phyloP scores from a whole-genome alignment of 140 eudicot species.

The Stevia rebaudiana region DNA sequence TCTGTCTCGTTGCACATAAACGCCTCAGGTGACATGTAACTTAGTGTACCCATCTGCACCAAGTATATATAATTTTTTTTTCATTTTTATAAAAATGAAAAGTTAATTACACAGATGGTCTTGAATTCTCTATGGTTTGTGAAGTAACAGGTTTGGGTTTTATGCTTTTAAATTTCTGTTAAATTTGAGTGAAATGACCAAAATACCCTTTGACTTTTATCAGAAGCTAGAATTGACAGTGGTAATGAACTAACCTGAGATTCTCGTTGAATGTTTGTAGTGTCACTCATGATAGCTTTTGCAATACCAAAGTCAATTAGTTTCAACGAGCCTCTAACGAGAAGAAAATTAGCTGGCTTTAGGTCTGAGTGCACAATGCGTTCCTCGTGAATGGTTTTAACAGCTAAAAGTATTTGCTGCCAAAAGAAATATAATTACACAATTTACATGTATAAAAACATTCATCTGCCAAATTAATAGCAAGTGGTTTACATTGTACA shows the following conservation, averaged over 20 bases:
- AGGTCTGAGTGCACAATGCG: constrained; percentile 97
- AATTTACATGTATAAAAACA: not conserved
- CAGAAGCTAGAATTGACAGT: no score
- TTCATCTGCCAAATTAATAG: not conserved
- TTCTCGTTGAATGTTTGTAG: constrained; percentile 97
- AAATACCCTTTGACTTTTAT: no score
- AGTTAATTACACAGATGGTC: no score
- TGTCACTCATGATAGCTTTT: constrained; percentile 95
- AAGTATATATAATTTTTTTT: not conserved
- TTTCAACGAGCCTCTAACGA: constrained; percentile 89
- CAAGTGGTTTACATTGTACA: constrained; percentile 6
- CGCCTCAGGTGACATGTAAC: constrained; percentile 99
- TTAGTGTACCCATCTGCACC: constrained; percentile 88
- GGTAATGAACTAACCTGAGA: constrained; percentile 58
- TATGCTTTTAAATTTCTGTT: no score
- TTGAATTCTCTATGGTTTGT: no score
- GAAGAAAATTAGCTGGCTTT: constrained; percentile 98
- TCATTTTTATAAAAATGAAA: not conserved
- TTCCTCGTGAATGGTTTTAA: constrained; percentile 95
- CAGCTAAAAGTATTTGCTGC: constrained; percentile 97
- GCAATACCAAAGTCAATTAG: constrained; percentile 98
- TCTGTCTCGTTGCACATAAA: constrained; percentile 93
- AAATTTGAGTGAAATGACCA: no score
- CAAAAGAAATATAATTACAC: constrained; percentile 18
- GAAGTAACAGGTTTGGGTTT: no score